Conservation (phyloP, 345 rosid species). For the Carallia brachiata region DNA sequence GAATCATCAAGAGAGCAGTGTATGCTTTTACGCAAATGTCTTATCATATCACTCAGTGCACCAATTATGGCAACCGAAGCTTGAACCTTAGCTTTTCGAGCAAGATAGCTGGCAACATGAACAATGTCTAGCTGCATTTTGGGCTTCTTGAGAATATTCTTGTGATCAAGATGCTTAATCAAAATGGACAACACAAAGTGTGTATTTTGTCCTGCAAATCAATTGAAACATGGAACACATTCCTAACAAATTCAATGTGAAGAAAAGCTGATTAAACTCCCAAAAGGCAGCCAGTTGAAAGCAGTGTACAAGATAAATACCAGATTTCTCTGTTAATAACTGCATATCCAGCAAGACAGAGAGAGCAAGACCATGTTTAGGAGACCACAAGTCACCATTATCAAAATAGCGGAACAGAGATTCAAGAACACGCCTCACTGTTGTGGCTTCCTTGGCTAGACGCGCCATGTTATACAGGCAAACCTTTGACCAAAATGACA, state of each 20-base stretch:
- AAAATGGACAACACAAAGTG: constrained; percentile 62
- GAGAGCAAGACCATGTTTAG: constrained; percentile 57
- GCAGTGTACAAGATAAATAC: constrained; percentile 27
- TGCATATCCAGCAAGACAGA: constrained; percentile 58
- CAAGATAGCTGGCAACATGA: constrained; percentile 52
- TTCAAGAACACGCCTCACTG: constrained; percentile 63
- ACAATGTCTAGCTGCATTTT: constrained; percentile 64
- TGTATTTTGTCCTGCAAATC: constrained; percentile 53
- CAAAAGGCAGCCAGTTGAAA: constrained; percentile 7
- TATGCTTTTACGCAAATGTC: constrained; percentile 70
- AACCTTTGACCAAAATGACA: constrained; percentile 67
- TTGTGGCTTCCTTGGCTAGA: constrained; percentile 71
- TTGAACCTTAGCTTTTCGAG: constrained; percentile 49
- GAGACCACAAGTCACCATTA: constrained; percentile 56
- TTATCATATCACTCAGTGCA: constrained; percentile 71
- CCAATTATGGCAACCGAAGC: constrained; percentile 62
- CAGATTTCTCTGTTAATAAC: constrained; percentile 58
- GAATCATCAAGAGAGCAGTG: constrained; percentile 70
- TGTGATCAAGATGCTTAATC: constrained; percentile 74
- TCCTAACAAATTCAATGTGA: not conserved
- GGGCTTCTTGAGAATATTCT: constrained; percentile 63
- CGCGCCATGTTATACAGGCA: constrained; percentile 60
- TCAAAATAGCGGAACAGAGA: constrained; percentile 67
- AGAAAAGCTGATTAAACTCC: constrained; percentile 2
- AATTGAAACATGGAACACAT: not conserved